Conservation (phyloP, 2,329 filamentous ascomycete genomes). For the Ceratocystis ficicola region DNA sequence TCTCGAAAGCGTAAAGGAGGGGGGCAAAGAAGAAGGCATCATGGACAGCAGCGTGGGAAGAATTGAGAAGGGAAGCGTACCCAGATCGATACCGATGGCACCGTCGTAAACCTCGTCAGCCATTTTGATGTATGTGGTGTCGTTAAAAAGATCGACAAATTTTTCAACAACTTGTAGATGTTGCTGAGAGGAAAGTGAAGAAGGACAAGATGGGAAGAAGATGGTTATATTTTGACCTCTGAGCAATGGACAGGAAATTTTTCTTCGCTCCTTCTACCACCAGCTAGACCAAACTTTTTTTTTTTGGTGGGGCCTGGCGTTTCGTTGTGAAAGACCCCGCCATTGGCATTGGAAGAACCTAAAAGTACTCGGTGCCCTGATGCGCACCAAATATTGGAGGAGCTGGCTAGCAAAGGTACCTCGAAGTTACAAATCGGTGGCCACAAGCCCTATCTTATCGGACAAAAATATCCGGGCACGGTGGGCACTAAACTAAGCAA, state of each 20-base stretch:
- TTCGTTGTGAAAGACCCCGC: constrained; percentile 22
- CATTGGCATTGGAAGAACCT: constrained; percentile 20
- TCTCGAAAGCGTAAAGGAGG: neutral
- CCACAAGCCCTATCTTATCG: constrained; percentile 23
- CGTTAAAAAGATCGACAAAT: constrained; percentile 22
- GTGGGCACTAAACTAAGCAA: constrained; percentile 18
- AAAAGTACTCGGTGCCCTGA: constrained; percentile 14
- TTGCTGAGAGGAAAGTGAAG: constrained; percentile 22
- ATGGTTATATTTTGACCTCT: constrained; percentile 23
- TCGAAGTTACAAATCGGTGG: constrained; percentile 20
- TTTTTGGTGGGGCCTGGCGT: constrained; percentile 19
- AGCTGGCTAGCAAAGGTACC: constrained; percentile 15
- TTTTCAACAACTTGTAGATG: constrained; percentile 23
- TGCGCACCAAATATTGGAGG: constrained; percentile 10
- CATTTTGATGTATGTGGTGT: constrained; percentile 42
- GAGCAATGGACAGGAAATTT: constrained; percentile 22
- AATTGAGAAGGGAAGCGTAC: constrained; percentile 41
- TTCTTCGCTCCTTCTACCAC: constrained; percentile 21
- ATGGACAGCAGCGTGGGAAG: constrained; percentile 20
- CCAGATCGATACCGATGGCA: constrained; percentile 99
- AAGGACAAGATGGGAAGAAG: constrained; percentile 22
- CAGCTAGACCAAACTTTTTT: constrained; percentile 22
- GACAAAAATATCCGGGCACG: constrained; percentile 20
- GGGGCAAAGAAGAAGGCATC: constrained; percentile 19
- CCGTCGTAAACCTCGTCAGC: constrained; percentile 97